These are phyloP conservation scores for Elongisporangium senticosum DNA, from an alignment of 352 stramenopile species.

Conservation along the genomic window DNA sequence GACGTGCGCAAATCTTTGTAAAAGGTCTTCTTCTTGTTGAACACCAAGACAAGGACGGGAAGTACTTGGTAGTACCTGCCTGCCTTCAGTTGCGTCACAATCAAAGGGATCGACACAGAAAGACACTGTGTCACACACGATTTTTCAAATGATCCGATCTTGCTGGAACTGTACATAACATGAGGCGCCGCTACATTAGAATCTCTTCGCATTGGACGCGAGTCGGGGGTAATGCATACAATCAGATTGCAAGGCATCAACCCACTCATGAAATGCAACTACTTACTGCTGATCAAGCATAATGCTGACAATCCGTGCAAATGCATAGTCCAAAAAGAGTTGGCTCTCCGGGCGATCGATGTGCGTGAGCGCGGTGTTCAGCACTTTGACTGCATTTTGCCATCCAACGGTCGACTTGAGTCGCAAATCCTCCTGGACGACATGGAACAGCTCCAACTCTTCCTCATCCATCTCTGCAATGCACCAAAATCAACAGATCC, in stretches of 20 bases:
- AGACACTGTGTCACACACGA: constrained; percentile 80
- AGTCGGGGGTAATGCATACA: not conserved
- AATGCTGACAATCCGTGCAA: constrained; percentile 81
- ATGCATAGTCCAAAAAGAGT: constrained; percentile 70
- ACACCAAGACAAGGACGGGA: constrained; percentile 71
- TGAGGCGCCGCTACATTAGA: not conserved
- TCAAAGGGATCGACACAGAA: constrained; percentile 53
- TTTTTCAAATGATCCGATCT: constrained; percentile 84
- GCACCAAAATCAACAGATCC: not conserved
- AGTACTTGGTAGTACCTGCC: constrained; percentile 60
- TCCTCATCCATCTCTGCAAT: constrained; percentile 73
- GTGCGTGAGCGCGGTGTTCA: constrained; percentile 67
- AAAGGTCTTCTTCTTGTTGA: constrained; percentile 89
- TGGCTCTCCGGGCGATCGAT: constrained; percentile 69
- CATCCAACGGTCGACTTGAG: constrained; percentile 86
- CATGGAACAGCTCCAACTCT: constrained; percentile 74
- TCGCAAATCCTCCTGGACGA: constrained; percentile 83
- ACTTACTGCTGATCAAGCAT: constrained; percentile 89
- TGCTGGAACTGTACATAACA: constrained; percentile 54
- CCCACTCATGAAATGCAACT: not conserved
- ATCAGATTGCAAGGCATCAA: too few relatives aligned
- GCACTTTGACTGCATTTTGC: constrained; percentile 85
- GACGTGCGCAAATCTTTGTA: constrained; percentile 87
- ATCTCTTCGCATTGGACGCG: not conserved
- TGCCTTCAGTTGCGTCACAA: constrained; percentile 68